Percentiles rank a stretch among this genome's conserved stretches.
Conservation (phyloP, 2,329 filamentous ascomycete species). For the Microcera coccophila region DNA sequence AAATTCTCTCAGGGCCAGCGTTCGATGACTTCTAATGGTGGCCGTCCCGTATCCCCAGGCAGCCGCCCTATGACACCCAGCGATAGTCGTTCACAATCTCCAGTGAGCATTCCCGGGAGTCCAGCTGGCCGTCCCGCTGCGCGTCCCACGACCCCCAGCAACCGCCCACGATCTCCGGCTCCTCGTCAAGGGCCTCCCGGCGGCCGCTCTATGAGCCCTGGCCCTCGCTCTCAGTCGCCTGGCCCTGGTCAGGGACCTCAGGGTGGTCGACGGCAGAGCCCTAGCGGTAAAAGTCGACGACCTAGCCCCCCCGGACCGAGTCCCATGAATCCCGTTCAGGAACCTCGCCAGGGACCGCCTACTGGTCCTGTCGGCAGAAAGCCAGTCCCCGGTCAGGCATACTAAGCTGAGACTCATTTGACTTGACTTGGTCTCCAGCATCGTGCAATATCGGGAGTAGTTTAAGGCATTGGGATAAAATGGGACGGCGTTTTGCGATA, state of each 20-base stretch:
- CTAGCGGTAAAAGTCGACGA: constrained; percentile 38
- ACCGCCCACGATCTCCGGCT: constrained; percentile 45
- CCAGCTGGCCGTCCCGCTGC: constrained; percentile 20
- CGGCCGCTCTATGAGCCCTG: constrained; percentile 40
- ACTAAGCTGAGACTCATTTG: constrained; percentile 28
- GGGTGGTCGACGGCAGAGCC: constrained; percentile 39
- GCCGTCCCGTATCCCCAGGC: constrained; percentile 16
- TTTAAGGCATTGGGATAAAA: constrained; percentile 23
- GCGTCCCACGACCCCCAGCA: constrained; percentile 33
- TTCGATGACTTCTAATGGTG: constrained; percentile 40
- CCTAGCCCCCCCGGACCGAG: constrained; percentile 44
- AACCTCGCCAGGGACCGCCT: constrained; percentile 31
- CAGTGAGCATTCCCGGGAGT: constrained; percentile 33
- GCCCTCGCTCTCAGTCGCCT: constrained; percentile 24
- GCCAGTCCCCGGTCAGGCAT: constrained; percentile 54
- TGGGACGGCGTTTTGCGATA: constrained; percentile 30
- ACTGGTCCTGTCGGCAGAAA: constrained; percentile 49
- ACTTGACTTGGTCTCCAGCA: constrained; percentile 13
- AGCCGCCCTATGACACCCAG: constrained; percentile 27
- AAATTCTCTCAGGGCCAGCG: constrained; percentile 28
- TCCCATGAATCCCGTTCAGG: constrained; percentile 43
- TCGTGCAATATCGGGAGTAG: constrained; percentile 14
- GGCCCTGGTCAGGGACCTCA: constrained; percentile 35
- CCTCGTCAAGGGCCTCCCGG: constrained; percentile 32
- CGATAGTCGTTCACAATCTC: constrained; percentile 29